Base-by-base conservation (phyloP, 257 asterid genomes). In the Salvia splendens region DNA sequence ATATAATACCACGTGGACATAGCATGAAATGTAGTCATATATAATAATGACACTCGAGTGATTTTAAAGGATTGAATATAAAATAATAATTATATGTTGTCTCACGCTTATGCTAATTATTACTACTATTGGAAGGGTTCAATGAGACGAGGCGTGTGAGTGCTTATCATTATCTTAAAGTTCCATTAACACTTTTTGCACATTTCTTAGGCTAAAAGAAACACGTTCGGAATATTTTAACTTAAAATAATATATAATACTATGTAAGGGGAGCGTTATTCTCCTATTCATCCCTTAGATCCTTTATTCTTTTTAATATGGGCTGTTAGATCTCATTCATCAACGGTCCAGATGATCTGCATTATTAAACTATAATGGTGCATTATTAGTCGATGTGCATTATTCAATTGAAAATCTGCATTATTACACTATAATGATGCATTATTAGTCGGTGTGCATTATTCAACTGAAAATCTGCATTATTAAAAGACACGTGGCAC, bases 101-200 rank as follows among this genome's bases (percentile, higher is more conserved):
- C 55, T 48, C 78, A 74, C 70, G 74, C 78, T 52, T 74, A 61
- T 33, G 45, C 65, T 67, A 52, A 68, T 61, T 15, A 67, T 61
- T n/a, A n/a, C n/a, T 12, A 61, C 54, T 58, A 14, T 41, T 61
- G 52, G 30, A 42, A 61, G 66, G 70, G 65, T 46, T 65, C 63
- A 14, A 51, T 16, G 45, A 16, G 70, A 65, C 61, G 16, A 51
- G 52, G 78, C 78, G 74, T 67, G 78, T 61, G 59, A 45, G 46
- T 3, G 14, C 10, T 42, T 50, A 67, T 67, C 32, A 70, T 72
- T 20, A 7, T 33, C 64, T 38, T 32, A 58, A 66, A 30, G 35
- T 41, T 66, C 33, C 52, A 53, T 43, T 5, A 33, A 4, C 3
- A 24, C 55, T 3, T 28, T 60, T 50, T 16, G 43, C 12, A 36